A percentile compares a stretch with the other conserved stretches of the same genome.
Evolutionary conservation across 2,329 filamentous ascomycete genomes (phyloP).

Genomic region (Thielaviopsis euricoi): DNA sequence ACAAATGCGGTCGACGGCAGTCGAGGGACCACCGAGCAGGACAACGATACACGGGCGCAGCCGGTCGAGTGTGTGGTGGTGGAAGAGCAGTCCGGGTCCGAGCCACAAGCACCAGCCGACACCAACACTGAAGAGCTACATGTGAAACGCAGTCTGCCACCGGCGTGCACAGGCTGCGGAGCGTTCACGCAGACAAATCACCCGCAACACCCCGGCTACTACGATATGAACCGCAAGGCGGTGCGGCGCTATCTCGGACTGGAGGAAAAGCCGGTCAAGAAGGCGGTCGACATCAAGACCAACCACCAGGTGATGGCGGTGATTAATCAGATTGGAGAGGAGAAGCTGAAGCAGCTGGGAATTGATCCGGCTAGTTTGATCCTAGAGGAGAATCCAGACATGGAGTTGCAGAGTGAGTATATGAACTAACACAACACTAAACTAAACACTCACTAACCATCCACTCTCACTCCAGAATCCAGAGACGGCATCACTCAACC

Average conservation of each 20-base stretch:
- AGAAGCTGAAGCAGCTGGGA: slow-evolving; percentile 28
- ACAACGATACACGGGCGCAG: neutral
- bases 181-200: slow-evolving; percentile 42
- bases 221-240: slow-evolving; percentile 32
- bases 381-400: slow-evolving; percentile 6
- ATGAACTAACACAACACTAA: too few species aligned
- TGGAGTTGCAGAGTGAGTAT: slow-evolving; percentile 8
- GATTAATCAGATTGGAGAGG: slow-evolving; percentile 20
- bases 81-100: too few species aligned
- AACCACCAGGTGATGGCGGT: slow-evolving; percentile 13
- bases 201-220: slow-evolving; percentile 38
- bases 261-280: slow-evolving; percentile 24
- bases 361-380: slow-evolving; percentile 22
- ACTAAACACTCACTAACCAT: too few species aligned
- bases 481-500: slow-evolving; percentile 18
- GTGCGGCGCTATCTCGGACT: slow-evolving; percentile 30
- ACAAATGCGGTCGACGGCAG: neutral
- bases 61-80: too few species aligned
- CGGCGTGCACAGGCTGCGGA: slow-evolving; percentile 47
- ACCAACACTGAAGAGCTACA: too few species aligned
- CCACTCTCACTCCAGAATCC: too few species aligned
- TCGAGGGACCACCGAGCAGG: neutral
- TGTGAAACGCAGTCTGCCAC: slow-evolving; percentile 25
- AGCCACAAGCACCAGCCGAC: too few species aligned
- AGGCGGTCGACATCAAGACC: slow-evolving; percentile 30